phyloP scores from a whole-genome alignment of 495 filamentous ascomycete species.

The Durotheca rogersii region DNA sequence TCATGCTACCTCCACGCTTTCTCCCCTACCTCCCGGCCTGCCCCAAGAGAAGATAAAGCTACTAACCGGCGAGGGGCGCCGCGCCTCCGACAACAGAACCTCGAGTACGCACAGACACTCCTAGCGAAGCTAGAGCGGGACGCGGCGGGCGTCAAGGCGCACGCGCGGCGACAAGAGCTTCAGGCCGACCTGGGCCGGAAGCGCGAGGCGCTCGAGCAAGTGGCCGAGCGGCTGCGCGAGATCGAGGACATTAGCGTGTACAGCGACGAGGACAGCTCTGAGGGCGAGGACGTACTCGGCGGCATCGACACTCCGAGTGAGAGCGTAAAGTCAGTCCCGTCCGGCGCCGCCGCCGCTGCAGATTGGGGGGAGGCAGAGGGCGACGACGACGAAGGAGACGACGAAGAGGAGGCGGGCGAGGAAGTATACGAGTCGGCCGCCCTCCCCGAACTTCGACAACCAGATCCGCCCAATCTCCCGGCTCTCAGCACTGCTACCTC shows the following conservation, averaged over 20 bases:
- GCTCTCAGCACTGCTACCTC: constrained; percentile 6
- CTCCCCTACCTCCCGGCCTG: too few relatives aligned
- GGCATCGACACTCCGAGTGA: constrained; percentile 50
- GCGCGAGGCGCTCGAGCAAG: constrained; percentile 56
- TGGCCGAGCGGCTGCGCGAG: constrained; percentile 63
- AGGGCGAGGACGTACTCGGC: constrained; percentile 53
- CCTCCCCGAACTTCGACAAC: constrained; percentile 22
- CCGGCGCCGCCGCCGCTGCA: constrained; percentile 18
- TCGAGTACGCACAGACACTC: constrained; percentile 75
- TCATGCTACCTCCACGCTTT: not conserved
- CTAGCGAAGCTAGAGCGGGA: constrained; percentile 78
- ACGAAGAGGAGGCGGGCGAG: constrained; percentile 13
- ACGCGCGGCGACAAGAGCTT: constrained; percentile 62
- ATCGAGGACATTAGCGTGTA: constrained; percentile 57
- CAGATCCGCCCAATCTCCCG: constrained; percentile 1
- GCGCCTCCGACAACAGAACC: too few relatives aligned
- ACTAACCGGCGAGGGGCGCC: too few relatives aligned
- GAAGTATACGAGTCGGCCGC: constrained; percentile 16
- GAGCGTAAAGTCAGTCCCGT: constrained; percentile 44
- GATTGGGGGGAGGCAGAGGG: constrained; percentile 20
- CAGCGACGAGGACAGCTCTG: constrained; percentile 45
- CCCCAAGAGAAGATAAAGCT: too few relatives aligned
- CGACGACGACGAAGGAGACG: constrained; percentile 1
- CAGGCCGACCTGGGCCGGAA: constrained; percentile 68
- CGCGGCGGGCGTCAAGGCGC: constrained; percentile 62